These are phyloP conservation scores for Avena insularis DNA, from an alignment of 176 grass and related monocot genomes.

Conservation along the genomic window DNA sequence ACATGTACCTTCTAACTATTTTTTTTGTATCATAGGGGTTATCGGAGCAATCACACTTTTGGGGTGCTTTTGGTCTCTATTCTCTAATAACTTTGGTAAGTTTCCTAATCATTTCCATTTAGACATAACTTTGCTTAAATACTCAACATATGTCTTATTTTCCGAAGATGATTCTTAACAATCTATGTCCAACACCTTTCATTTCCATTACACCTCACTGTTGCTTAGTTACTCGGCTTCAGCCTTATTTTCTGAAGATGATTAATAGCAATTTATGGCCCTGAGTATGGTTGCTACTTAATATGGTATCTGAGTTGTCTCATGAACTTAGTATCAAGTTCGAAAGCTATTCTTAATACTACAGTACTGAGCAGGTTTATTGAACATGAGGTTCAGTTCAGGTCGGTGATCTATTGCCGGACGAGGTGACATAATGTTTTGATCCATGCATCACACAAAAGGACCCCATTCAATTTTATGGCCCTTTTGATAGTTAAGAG, in stretches of 20 bases:
- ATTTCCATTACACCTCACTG: background rate
- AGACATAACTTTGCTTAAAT: conserved; percentile 11
- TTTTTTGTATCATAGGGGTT: conserved; percentile 55
- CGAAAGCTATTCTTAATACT: background rate
- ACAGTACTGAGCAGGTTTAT: background rate
- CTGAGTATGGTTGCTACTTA: conserved; percentile 2
- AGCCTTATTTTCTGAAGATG: conserved; percentile 23
- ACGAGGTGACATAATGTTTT: background rate
- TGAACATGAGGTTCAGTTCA: background rate
- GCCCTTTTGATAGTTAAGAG: background rate
- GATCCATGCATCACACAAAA: background rate
- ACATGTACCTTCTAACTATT: conserved; percentile 3
- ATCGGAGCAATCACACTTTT: conserved; percentile 80
- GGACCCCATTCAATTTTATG: background rate
- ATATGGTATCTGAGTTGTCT: background rate
- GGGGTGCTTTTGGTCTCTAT: conserved; percentile 95
- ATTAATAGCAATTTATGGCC: background rate
- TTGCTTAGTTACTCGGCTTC: conserved; percentile 16
- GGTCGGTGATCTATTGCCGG: background rate
- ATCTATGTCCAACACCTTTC: conserved; percentile 32
- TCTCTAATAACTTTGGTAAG: conserved; percentile 79
- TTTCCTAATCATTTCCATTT: conserved; percentile 37
- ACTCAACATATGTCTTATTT: conserved; percentile 23
- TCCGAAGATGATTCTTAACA: conserved; percentile 10
- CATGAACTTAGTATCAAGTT: background rate